Percentiles rank a stretch among this genome's conserved stretches.
These are phyloP conservation scores for Scleromitrula shiraiana DNA, from an alignment of 2,329 filamentous ascomycete genomes.

Conservation along the genomic window DNA sequence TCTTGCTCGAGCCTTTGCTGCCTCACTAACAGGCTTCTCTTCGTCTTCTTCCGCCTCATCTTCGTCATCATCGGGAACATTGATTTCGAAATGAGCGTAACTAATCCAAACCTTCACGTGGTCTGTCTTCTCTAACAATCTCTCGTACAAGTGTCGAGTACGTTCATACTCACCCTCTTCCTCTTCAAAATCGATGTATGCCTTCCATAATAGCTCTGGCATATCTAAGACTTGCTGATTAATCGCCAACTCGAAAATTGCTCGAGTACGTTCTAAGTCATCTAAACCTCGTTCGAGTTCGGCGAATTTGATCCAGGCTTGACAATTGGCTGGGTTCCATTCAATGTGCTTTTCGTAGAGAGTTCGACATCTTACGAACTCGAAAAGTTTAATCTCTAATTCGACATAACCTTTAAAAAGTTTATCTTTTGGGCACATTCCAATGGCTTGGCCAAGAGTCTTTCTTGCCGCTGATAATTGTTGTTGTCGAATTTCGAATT, in stretches of 20 bases:
- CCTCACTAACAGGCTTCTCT: conserved; percentile 64
- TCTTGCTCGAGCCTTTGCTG: conserved; percentile 74
- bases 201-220: conserved; percentile 96
- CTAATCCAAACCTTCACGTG: conserved; percentile 99
- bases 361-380: conserved; percentile 84
- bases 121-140: conserved; percentile 86
- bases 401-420: conserved; percentile 91
- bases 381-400: conserved; percentile 85
- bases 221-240: conserved; percentile 81
- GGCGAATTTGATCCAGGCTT: conserved; percentile 95
- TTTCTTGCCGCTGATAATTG: conserved; percentile 76
- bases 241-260: conserved; percentile 87
- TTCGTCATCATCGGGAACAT: conserved; percentile 68
- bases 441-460: conserved; percentile 80
- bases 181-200: conserved; percentile 98
- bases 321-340: conserved; percentile 82
- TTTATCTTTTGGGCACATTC: conserved; percentile 93
- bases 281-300: conserved; percentile 88
- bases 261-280: conserved; percentile 77
- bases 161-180: conserved; percentile 86
- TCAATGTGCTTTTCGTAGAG: conserved; percentile 92
- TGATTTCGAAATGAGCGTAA: conserved; percentile 97
- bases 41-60: conserved; percentile 49
- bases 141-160: conserved; percentile 77
- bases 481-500: conserved; percentile 86